Evolutionary conservation across 768 basidiomycete genomes (phyloP), one percentile per base, ranked within the genome.

Genomic region (Amanita exitialis): DNA sequence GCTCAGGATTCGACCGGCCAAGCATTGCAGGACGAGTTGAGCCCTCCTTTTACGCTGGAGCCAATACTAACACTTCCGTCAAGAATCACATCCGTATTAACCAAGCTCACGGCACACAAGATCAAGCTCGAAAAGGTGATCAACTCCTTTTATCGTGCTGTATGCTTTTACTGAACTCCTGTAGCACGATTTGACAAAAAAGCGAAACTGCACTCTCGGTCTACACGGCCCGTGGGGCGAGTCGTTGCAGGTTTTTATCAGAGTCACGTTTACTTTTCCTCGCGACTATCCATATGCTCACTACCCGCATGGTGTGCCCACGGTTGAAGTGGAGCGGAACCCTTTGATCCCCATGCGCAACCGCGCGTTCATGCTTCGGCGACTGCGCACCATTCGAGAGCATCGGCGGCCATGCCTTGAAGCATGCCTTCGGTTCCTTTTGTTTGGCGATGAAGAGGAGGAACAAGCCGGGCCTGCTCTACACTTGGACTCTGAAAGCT

Each of bases 201-300:
- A 47, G 27, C 10, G 36, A 21, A 53, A 45, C 5, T 53, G 52
- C 20, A 53, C 45, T 27, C 27, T 53, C 3, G 52, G 52, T 27
- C 38, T 53, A 12, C 37, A 53, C 21, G 52, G 52, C 7, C 45
- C 52, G 12, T 53, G 52, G 52, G 2, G 56, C 86, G 83, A 78
- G 80, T 41, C 85, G 73, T 35, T 44, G 21, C 46, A 46, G 9
- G 52, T 53, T 18, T 46, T 46, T 35, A 37, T 53, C 30, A 16
- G 52, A 12, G 44, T 95, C 23, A 85, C 88, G 1, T 94, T 96
- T 68, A 83, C 79, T 1, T 97, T 97, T 59, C 93, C 95, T 0
- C 74, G 79, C 20, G 78, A 79, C 38, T 98, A 98, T 61, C 86
- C 89, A 0, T 73, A 79, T 5, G 73, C 75, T 0, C 56, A 56